Percentiles rank a stretch among this genome's conserved stretches.
These are phyloP conservation scores for Paramecium caudatum DNA, from an alignment of 73 alveolate species.

Conservation along the genomic window DNA sequence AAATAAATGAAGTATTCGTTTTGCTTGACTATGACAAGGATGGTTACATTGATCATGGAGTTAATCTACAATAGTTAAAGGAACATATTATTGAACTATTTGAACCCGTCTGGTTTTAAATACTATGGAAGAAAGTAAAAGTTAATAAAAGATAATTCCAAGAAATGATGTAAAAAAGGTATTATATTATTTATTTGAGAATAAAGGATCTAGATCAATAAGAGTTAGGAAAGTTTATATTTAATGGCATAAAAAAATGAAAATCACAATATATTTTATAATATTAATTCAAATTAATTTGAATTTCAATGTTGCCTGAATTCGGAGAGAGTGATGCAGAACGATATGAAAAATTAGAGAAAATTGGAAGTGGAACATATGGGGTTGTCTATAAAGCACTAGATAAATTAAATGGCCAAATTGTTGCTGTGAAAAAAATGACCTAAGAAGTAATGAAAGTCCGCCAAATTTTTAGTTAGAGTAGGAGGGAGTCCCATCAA, in stretches of 20 bases:
- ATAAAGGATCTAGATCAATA: slow-evolving; percentile 22
- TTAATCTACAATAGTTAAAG: slow-evolving; percentile 39
- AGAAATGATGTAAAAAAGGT: slow-evolving; percentile 56
- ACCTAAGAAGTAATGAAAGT: slow-evolving; percentile 68
- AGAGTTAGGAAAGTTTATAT: slow-evolving; percentile 36
- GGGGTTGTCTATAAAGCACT: slow-evolving; percentile 87
- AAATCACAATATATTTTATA: slow-evolving; percentile 11
- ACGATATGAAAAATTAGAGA: slow-evolving; percentile 78
- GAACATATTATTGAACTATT: slow-evolving; percentile 1
- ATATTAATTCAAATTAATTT: slow-evolving; percentile 39
- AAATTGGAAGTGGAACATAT: slow-evolving; percentile 90
- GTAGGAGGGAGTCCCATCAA: slow-evolving; percentile 96
- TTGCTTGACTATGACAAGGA: slow-evolving; percentile 10
- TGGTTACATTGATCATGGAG: slow-evolving; percentile 43
- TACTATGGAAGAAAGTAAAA: slow-evolving; percentile 20
- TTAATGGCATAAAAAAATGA: slow-evolving; percentile 60
- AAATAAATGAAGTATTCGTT: slow-evolving; percentile 45
- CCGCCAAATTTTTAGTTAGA: slow-evolving; percentile 79
- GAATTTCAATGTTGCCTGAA: slow-evolving; percentile 61
- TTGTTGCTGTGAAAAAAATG: slow-evolving; percentile 87
- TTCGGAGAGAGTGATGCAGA: slow-evolving; percentile 76
- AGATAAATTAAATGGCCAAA: slow-evolving; percentile 80
- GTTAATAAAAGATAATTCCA: not conserved
- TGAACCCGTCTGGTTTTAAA: slow-evolving; percentile 59
- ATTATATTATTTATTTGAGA: slow-evolving; percentile 21